These are phyloP conservation scores for Barbarea vulgaris DNA, from an alignment of 345 rosid genomes.

Conservation along the genomic window DNA sequence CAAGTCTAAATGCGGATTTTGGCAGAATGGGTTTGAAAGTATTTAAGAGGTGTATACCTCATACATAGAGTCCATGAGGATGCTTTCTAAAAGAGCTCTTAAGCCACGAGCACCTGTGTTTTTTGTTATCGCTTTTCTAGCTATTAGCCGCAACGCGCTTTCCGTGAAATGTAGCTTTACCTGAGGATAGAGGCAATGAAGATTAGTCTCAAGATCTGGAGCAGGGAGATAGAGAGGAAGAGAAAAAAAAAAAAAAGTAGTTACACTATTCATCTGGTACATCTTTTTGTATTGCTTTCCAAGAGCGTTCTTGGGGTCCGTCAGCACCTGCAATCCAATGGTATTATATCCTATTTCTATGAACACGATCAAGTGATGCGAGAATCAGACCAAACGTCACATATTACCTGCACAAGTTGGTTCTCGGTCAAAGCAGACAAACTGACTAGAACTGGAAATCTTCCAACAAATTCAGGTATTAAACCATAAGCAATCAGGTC, in stretches of 20 bases:
- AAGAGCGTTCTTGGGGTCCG: slow-evolving; percentile 95
- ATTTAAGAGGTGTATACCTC: slow-evolving; percentile 58
- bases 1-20: background rate
- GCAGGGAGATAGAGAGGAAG: background rate
- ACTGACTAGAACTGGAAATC: slow-evolving; percentile 96
- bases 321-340: slow-evolving; percentile 62
- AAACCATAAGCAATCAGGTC: slow-evolving; percentile 93
- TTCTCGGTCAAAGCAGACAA: slow-evolving; percentile 90
- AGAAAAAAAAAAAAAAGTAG: slow-evolving; percentile 34
- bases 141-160: slow-evolving; percentile 73
- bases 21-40: background rate
- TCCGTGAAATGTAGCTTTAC: slow-evolving; percentile 87
- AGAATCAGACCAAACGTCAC: background rate
- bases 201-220: slow-evolving; percentile 17
- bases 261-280: slow-evolving; percentile 93
- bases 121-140: slow-evolving; percentile 81
- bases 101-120: slow-evolving; percentile 95
- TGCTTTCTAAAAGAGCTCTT: slow-evolving; percentile 80
- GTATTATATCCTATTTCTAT: background rate
- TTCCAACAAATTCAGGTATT: slow-evolving; percentile 99
- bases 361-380: slow-evolving; percentile 1
- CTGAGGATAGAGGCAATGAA: slow-evolving; percentile 44
- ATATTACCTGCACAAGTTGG: slow-evolving; percentile 87
- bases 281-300: slow-evolving; percentile 94
- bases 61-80: slow-evolving; percentile 97